These are phyloP conservation scores for Fusarium proliferatum DNA, from an alignment of 2,329 filamentous ascomycete species.

Conservation along the genomic window DNA sequence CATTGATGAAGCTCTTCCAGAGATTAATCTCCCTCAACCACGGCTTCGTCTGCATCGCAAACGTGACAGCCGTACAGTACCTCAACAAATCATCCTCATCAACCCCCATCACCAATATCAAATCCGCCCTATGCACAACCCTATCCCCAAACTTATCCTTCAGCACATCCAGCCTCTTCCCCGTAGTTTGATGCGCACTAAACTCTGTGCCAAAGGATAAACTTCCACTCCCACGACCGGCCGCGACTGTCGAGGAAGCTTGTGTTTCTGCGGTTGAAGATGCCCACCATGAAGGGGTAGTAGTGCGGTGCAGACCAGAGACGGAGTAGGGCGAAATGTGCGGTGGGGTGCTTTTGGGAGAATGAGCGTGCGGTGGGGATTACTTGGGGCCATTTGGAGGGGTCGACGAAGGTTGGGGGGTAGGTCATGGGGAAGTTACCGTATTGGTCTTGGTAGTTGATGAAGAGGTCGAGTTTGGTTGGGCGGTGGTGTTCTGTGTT, in stretches of 20 bases:
- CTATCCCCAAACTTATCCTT: conserved; percentile 24
- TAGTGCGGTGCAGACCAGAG: no score
- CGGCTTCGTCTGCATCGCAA: conserved; percentile 46
- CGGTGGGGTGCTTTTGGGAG: no score
- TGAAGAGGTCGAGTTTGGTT: no score
- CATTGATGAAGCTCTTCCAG: conserved; percentile 47
- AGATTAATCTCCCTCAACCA: conserved; percentile 45
- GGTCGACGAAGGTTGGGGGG: no score
- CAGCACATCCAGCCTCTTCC: conserved; percentile 29
- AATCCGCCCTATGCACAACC: conserved; percentile 37
- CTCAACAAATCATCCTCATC: conserved; percentile 39
- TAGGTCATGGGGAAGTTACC: no score
- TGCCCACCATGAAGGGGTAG: no score
- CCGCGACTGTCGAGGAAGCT: conserved; percentile 44
- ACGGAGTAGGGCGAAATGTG: no score
- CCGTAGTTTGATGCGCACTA: conserved; percentile 26
- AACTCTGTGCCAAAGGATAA: conserved; percentile 46
- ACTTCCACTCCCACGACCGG: conserved; percentile 45
- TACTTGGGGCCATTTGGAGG: no score
- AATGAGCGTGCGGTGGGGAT: no score
- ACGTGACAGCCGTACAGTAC: conserved; percentile 39
- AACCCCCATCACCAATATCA: conserved; percentile 46
- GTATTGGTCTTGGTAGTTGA: no score
- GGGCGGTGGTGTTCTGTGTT: no score
- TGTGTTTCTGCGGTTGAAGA: neutral